A percentile compares a stretch with the other conserved stretches of the same genome.
These are phyloP conservation scores for Lachnellula hyalina DNA, from an alignment of 2,329 filamentous ascomycete genomes.

Conservation along the genomic window DNA sequence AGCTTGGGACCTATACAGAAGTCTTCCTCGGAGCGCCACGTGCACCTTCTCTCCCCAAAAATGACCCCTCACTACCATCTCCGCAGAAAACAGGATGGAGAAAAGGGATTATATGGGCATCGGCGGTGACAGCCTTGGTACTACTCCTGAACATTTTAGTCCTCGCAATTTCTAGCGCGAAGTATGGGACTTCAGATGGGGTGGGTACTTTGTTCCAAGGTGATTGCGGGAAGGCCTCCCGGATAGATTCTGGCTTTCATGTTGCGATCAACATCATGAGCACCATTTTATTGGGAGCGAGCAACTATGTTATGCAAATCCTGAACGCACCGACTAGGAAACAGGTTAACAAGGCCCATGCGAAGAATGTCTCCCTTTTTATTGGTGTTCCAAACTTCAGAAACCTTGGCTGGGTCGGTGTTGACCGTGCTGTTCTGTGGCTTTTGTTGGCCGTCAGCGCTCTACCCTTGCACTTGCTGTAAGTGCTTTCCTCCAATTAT, in stretches of 20 bases:
- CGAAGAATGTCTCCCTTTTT: constrained; percentile 27
- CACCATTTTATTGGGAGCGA: constrained; percentile 30
- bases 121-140: neutral
- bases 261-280: constrained; percentile 32
- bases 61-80: neutral
- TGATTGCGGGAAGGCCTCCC: neutral
- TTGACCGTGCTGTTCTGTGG: constrained; percentile 16
- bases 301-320: constrained; percentile 35
- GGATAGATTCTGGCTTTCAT: neutral
- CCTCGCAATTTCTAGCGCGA: neutral
- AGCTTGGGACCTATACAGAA: neutral
- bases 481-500: neutral
- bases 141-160: neutral
- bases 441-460: constrained; percentile 19
- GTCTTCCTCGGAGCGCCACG: too few species aligned
- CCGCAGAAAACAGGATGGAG: neutral
- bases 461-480: constrained; percentile 26
- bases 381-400: constrained; percentile 28
- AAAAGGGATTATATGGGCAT: neutral
- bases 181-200: neutral
- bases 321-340: constrained; percentile 29
- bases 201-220: neutral
- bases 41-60: too few species aligned
- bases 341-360: constrained; percentile 31
- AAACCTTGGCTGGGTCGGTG: constrained; percentile 24